phyloP scores from a whole-genome alignment of 106 monocot species.

The Acorus calamus region DNA sequence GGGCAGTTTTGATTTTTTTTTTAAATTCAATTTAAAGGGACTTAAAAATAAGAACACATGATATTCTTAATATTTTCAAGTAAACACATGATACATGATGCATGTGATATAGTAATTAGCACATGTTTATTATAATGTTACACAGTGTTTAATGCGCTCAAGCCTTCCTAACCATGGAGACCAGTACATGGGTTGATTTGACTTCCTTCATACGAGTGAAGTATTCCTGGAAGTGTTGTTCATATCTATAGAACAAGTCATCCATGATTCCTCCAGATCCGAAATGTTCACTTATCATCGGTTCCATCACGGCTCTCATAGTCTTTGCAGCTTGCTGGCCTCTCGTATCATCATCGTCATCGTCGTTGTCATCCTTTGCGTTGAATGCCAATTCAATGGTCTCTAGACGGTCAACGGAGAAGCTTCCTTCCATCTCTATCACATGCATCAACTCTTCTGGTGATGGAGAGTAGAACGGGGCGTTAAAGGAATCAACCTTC shows the following conservation, averaged over 20 bases:
- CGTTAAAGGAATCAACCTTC: constrained; percentile 1
- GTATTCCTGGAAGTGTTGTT: neutral
- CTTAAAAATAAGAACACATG: no score
- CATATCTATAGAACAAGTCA: constrained; percentile 5
- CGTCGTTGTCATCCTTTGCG: neutral
- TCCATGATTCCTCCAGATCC: neutral
- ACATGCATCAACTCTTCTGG: neutral
- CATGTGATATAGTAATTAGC: no score
- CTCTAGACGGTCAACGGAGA: neutral
- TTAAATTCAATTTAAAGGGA: no score
- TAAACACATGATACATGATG: no score
- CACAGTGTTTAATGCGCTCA: no score
- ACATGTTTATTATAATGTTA: no score
- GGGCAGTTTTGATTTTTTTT: no score
- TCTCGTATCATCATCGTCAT: neutral
- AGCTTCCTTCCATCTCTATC: constrained; percentile 6
- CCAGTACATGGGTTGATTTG: no score
- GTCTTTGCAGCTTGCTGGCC: neutral
- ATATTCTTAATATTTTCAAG: no score
- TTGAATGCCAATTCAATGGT: neutral
- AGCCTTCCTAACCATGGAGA: no score
- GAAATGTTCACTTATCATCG: constrained; percentile 6
- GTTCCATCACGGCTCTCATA: neutral
- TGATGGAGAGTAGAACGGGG: constrained; percentile 5
- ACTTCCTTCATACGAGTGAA: no score